Evolutionary conservation across 805 yeast species (phyloP), one percentile per base, ranked within the genome.

Genomic region (Wickerhamomyces bisporus): DNA sequence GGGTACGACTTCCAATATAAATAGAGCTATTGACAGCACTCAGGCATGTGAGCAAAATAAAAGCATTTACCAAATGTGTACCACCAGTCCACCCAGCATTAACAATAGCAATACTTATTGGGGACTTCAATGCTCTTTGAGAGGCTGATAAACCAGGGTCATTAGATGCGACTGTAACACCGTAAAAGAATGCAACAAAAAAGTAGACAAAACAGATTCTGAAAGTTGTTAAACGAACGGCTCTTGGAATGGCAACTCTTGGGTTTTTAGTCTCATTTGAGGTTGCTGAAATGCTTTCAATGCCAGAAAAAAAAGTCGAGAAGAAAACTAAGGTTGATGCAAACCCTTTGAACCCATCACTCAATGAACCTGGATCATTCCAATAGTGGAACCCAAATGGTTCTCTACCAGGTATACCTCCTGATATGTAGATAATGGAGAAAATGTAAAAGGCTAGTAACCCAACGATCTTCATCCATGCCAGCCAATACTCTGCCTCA

Each of bases 291-390:
- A 81, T 79, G 55, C 81, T 70, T 60, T 83, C 93, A 41, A 82
- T 78, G 55, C 89, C 89, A 61, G 81, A 86, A 58, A 73, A 82
- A 29, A 88, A 81, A 61, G 83, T 82, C 17, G 84, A 81, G 20
- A 88, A 84, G 41, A 75, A 75, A 42, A 82, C 73, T 50, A 82
- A 68, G 3, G 86, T 79, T 26, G 69, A 67, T 0, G 76, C 82
- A 35, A 79, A 64, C 26, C 78, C 73, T 46, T 70, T 71, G 55
- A 75, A 73, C 0, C 79, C 79, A 46, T 62, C 49, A 11, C 61
- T 61, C 36, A 72, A 61, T 2, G 50, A 45, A 17, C 55, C 53
- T 6, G 67, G 68, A 30, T 49, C 49, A 16, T 58, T 48, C 41
- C 58, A 53, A 34, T 53, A 62, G 47, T 30, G 60, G 54, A 47